Evolutionary conservation across 2,329 filamentous ascomycete genomes (phyloP).

Genomic region (Atkinsonella hypoxylon): DNA sequence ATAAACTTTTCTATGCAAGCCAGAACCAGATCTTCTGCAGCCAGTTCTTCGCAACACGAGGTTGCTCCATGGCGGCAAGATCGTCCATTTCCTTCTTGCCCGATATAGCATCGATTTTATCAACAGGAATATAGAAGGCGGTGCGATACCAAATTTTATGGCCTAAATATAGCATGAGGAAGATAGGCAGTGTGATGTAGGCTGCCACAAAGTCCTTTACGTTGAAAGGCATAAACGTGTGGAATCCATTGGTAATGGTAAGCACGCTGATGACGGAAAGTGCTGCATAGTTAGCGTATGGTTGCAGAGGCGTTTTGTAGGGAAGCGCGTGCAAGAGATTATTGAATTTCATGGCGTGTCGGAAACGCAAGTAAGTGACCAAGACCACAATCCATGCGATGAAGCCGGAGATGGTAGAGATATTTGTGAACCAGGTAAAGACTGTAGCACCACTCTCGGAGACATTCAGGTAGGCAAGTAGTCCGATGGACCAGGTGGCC

Average conservation of each 20-base stretch:
- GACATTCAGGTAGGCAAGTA: constrained; percentile 59
- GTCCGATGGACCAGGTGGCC: constrained; percentile 44
- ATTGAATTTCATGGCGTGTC: constrained; percentile 40
- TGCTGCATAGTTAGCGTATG: constrained; percentile 52
- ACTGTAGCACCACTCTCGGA: constrained; percentile 49
- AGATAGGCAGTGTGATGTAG: constrained; percentile 52
- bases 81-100: constrained; percentile 53
- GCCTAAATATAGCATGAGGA: constrained; percentile 45
- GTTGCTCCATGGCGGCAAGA: constrained; percentile 34
- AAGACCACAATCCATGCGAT: constrained; percentile 49
- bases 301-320: constrained; percentile 40
- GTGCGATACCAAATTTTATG: constrained; percentile 44
- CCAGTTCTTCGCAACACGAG: constrained; percentile 37
- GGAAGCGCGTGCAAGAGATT: constrained; percentile 38
- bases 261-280: constrained; percentile 48
- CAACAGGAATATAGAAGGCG: constrained; percentile 26
- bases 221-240: constrained; percentile 60
- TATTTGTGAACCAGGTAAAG: constrained; percentile 61
- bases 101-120: constrained; percentile 43
- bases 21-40: constrained; percentile 44
- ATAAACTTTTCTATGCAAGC: constrained; percentile 28
- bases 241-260: constrained; percentile 64
- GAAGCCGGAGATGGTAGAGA: constrained; percentile 51
- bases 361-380: constrained; percentile 48
- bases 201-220: constrained; percentile 50